Evolutionary conservation across 2,329 filamentous ascomycete species (phyloP), one percentile per base, ranked within the genome.

Genomic region (Keithomyces neogunnii): DNA sequence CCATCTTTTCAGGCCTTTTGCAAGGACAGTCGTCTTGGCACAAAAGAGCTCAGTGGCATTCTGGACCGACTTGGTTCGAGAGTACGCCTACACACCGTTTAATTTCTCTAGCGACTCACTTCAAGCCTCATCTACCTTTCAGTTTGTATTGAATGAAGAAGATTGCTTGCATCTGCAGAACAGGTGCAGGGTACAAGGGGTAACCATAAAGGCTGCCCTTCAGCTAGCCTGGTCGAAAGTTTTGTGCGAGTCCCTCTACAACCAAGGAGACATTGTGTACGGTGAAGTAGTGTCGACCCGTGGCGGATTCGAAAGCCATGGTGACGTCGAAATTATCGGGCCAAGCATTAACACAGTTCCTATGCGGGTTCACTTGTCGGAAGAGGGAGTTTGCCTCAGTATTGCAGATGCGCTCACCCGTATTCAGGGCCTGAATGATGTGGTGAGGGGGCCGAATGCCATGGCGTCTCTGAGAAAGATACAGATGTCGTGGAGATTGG

Each of bases 341-440:
- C 58, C 58, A 3, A 53, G 53, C 30, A 60, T 60, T 56, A 60
- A 60, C 53, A 60, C 58, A 1, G 42, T 60, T 7, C 57, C 58
- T 29, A 44, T 60, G 47, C 56, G 57, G 9, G 29, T 56, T 28
- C 50, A 33, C 4, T 38, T 60, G 28, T 36, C 42, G 4, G 10
- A 39, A 10, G 4, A 45, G 26, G 36, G 10, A 6, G 39, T n/a
- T 26, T 13, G 48, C 28, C 42, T 40, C 29, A 44, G 40, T 45
- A 48, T 58, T 28, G 36, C 11, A 5, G 49, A 57, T 5, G 56
- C 53, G 3, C 29, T 49, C 26, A n/a, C 38, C 30, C 19, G 30
- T 19, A 13, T 56, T 33, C 56, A 57, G 51, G 50, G n/a, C 6
- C 32, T 57, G 48, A 49, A 48, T 10, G 59, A 61, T 36, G 28